phyloP scores from a whole-genome alignment of 106 monocot genomes.

The Acanthochlamys bracteata region DNA sequence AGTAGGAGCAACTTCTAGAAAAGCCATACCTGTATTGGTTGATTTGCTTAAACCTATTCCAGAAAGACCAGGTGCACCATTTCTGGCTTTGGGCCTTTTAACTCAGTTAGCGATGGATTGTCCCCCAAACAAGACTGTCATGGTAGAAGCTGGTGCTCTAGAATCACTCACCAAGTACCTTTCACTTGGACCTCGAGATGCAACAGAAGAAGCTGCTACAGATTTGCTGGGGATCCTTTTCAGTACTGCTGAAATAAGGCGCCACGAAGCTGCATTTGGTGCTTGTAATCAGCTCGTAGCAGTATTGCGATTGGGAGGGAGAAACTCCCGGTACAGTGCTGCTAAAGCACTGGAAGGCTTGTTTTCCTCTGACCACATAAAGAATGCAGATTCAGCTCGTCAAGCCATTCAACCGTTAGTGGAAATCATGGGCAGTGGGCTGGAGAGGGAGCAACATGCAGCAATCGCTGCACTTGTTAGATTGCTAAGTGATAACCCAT shows the following conservation, averaged over 20 bases:
- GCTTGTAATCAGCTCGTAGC: constrained; percentile 91
- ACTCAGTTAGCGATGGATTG: constrained; percentile 78
- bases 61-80: constrained; percentile 93
- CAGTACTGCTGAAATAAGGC: constrained; percentile 71
- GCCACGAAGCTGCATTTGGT: constrained; percentile 66
- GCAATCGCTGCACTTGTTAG: constrained; percentile 83
- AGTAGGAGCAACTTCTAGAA: constrained; percentile 65
- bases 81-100: constrained; percentile 69
- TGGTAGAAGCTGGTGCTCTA: constrained; percentile 93
- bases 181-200: constrained; percentile 89
- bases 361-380: constrained; percentile 88
- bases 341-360: constrained; percentile 93
- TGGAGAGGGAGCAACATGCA: constrained; percentile 94
- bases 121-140: constrained; percentile 60
- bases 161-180: constrained; percentile 91
- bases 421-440: constrained; percentile 82
- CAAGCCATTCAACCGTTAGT: constrained; percentile 87
- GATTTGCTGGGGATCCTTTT: constrained; percentile 89
- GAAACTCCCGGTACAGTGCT: constrained; percentile 93
- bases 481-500: constrained; percentile 68
- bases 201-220: constrained; percentile 88
- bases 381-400: constrained; percentile 63
- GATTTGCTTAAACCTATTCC: constrained; percentile 98
- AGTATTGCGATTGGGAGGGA: constrained; percentile 84
- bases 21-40: constrained; percentile 86